Percentiles rank a stretch among this genome's conserved stretches.
phyloP scores from a whole-genome alignment of 345 rosid species.

The Citrus glauca region DNA sequence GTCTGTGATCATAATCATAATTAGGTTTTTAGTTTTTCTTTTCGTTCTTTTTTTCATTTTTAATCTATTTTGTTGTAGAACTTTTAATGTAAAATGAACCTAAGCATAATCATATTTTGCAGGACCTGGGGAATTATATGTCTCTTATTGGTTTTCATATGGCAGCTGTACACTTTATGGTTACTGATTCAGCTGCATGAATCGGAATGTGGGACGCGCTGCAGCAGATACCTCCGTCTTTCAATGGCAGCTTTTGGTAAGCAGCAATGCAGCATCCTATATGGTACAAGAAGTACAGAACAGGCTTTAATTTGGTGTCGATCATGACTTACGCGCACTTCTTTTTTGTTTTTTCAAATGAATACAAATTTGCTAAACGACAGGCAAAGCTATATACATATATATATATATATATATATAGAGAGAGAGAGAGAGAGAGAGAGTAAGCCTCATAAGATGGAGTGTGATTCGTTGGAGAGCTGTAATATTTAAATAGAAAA shows the following conservation, averaged over 20 bases:
- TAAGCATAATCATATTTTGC: conserved; percentile 1
- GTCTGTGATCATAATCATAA: background rate
- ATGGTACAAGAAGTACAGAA: no score
- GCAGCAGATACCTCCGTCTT: conserved; percentile 55
- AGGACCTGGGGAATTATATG: conserved; percentile 52
- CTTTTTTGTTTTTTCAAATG: no score
- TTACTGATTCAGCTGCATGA: conserved; percentile 53
- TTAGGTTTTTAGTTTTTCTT: background rate
- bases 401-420: no score
- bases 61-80: no score
- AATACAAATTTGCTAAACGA: no score
- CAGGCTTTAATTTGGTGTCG: no score
- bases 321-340: no score
- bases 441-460: no score
- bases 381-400: no score
- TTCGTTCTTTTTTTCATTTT: background rate
- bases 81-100: background rate
- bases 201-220: conserved; percentile 42
- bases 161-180: conserved; percentile 64
- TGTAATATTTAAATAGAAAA: no score
- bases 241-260: conserved; percentile 59
- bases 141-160: conserved; percentile 38
- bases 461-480: no score
- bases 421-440: no score
- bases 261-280: background rate